Base-by-base conservation (phyloP, 2,329 filamentous ascomycete genomes). In the Trichoderma gracile region DNA sequence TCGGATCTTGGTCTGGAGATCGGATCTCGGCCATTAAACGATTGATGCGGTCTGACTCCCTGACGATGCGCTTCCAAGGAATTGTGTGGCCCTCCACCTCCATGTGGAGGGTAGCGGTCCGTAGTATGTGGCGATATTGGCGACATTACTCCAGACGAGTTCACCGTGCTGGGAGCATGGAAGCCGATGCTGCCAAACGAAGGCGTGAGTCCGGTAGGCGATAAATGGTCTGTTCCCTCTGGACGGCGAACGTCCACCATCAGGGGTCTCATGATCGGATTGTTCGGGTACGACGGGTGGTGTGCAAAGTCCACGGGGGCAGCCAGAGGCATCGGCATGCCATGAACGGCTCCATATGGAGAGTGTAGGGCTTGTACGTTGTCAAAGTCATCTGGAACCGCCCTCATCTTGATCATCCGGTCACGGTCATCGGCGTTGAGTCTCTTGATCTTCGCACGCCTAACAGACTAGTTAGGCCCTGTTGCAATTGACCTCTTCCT, bases 381-480 rank as follows among this genome's bases (percentile, higher is more conserved):
- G 74, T 90, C 87, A 67, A 90, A 90, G 69, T 87, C 86, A 68
- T 90, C 87, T 9, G 88, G 88, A 4, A 90, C 85, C 3, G 88
- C 87, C 63, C 87, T 82, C 86, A 89, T 90, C 75, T 88, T 88
- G 73, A 90, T 86, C 83, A 90, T 88, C 64, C 86, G 82, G 66
- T 90, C 87, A 54, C 87, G 83, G 71, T 90, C 88, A 74, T 90
- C 87, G n/a, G 82, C 86, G 69, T 84, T 89, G 67, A 90, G 79
- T 53, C 88, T 82, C 81, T 90, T 90, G 72, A 90, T 89, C 74
- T 90, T 90, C 50, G 88, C 88, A 68, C 88, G 84, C 70, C 87
- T 89, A 56, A 27, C 8, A n/a, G 10, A 62, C 8, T 12, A 23
- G 17, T 57, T 60, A 73, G 50, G 25, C 30, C n/a, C 19, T 33